phyloP scores from a whole-genome alignment of 306 rosid species.

The Acacia crassicarpa region DNA sequence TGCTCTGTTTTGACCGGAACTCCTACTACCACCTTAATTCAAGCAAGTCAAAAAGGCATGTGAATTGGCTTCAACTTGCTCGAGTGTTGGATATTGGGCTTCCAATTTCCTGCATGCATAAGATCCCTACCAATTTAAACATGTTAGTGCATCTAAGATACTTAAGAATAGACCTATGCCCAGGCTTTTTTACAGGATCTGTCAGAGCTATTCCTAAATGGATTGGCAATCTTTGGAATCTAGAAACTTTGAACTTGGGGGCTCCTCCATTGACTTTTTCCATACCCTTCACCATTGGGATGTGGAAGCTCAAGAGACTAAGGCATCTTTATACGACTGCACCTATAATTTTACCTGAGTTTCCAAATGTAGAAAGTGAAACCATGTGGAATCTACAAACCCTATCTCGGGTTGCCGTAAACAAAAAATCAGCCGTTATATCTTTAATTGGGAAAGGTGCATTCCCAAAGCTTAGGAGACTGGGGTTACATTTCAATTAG shows the following conservation, averaged over 20 bases:
- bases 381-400: neutral
- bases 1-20: neutral
- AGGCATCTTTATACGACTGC: neutral
- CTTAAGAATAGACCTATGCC: neutral
- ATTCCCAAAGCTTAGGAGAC: neutral
- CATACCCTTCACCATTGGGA: neutral
- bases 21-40: neutral
- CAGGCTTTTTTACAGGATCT: too few species aligned
- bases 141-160: neutral
- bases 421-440: neutral
- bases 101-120: too few species aligned
- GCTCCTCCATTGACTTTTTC: neutral
- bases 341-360: neutral
- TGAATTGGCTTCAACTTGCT: neutral
- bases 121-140: neutral
- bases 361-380: neutral
- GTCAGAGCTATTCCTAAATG: neutral
- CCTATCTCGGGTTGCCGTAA: neutral
- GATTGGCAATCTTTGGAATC: neutral
- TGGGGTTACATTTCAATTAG: neutral
- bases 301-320: neutral
- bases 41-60: neutral
- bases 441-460: neutral
- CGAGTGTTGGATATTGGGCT: neutral
- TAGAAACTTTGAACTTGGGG: neutral